A percentile compares a stretch with the other conserved stretches of the same genome.
These are phyloP conservation scores for Botrytis byssoidea DNA, from an alignment of 2,329 filamentous ascomycete genomes.

Conservation along the genomic window DNA sequence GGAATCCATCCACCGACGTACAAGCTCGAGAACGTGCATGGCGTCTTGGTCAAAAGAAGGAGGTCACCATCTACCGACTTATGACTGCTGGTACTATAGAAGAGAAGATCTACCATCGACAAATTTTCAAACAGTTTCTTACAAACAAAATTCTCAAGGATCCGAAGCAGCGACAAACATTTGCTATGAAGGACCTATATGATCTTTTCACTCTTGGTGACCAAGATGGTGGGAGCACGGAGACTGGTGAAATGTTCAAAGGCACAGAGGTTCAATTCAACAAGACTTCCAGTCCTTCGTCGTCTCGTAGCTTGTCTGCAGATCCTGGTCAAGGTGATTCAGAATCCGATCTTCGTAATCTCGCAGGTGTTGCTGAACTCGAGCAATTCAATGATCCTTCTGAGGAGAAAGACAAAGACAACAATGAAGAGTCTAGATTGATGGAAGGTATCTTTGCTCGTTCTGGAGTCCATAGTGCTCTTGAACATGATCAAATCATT, in stretches of 20 bases:
- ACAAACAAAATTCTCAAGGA: conserved; percentile 95
- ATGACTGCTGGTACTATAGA: conserved; percentile 98
- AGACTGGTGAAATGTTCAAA: conserved; percentile 83
- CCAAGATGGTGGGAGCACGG: conserved; percentile 66
- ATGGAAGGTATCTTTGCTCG: conserved; percentile 87
- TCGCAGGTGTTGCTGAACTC: conserved; percentile 61
- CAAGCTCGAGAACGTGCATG: conserved; percentile 95
- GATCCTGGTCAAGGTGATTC: conserved; percentile 36
- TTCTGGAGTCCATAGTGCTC: conserved; percentile 82
- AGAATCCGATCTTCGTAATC: conserved; percentile 49
- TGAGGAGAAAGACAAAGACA: conserved; percentile 41
- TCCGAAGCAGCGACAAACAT: conserved; percentile 87
- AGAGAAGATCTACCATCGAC: conserved; percentile 98
- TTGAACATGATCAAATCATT: conserved; percentile 91
- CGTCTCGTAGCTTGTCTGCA: conserved; percentile 14
- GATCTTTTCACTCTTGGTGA: conserved; percentile 83
- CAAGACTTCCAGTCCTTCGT: conserved; percentile 39
- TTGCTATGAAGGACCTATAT: conserved; percentile 85
- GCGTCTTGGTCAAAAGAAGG: conserved; percentile 90
- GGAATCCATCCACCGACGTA: conserved; percentile 95
- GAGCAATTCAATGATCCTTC: conserved; percentile 57
- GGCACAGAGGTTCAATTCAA: conserved; percentile 75
- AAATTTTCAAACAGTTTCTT: conserved; percentile 97
- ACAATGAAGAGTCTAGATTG: conserved; percentile 68
- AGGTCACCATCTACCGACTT: conserved; percentile 94